Conservation (phyloP, 2,329 filamentous ascomycete genomes). For the Alternaria novae-zelandiae region DNA sequence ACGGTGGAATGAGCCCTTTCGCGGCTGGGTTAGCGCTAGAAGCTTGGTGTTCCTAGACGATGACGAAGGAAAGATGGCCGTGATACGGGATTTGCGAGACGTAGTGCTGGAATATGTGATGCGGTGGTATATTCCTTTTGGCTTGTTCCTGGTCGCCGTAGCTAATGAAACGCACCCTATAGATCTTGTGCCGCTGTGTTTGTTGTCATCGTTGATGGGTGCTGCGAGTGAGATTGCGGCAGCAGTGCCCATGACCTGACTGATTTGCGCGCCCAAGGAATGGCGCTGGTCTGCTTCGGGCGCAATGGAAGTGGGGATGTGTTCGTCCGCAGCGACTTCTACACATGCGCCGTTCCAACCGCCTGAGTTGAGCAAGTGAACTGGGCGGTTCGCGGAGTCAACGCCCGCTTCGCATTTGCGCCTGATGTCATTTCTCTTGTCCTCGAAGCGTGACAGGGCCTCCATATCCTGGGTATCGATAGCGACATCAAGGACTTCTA, state of each 20-base stretch:
- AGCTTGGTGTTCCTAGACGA: not conserved
- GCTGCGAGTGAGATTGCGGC: not conserved
- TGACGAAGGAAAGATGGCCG: not conserved
- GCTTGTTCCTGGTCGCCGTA: not conserved
- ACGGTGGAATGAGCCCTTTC: not conserved
- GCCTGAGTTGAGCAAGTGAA: not conserved
- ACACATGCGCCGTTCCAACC: not conserved
- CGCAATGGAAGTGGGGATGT: not conserved
- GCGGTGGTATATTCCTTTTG: not conserved
- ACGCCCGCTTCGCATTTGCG: not conserved
- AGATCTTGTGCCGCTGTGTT: not conserved
- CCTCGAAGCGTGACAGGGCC: not conserved
- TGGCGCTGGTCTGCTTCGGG: not conserved
- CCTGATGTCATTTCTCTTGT: not conserved
- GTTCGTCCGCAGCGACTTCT: not conserved
- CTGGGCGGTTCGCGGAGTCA: not conserved
- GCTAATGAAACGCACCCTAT: not conserved
- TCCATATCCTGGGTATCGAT: not conserved
- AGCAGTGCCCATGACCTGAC: not conserved
- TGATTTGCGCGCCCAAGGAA: not conserved
- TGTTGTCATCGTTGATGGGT: not conserved
- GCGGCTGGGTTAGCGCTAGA: not conserved
- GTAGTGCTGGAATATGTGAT: not conserved
- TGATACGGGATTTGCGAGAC: not conserved
- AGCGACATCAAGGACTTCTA: not conserved